phyloP scores from a whole-genome alignment of 768 basidiomycete genomes.

The Lanmaoa rubissima region DNA sequence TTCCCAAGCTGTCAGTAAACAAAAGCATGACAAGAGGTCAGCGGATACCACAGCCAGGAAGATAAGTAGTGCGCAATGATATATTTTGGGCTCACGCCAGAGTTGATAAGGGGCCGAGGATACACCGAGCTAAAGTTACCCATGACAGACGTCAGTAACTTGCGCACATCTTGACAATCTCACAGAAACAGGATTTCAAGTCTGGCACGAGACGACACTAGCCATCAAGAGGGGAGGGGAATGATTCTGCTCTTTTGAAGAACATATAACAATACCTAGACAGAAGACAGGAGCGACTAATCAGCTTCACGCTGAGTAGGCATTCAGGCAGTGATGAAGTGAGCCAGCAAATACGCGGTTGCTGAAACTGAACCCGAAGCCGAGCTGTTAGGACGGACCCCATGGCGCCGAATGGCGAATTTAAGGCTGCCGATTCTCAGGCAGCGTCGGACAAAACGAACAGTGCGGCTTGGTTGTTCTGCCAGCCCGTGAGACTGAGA shows the following conservation, averaged over 20 bases:
- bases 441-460: too few relatives aligned
- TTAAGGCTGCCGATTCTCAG: too few relatives aligned
- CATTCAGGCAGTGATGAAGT: too few relatives aligned
- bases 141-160: neutral
- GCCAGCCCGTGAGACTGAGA: too few relatives aligned
- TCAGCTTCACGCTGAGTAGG: too few relatives aligned
- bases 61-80: neutral
- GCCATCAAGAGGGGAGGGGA: neutral
- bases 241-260: neutral
- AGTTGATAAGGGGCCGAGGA: slow-evolving; percentile 1
- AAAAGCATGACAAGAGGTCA: slow-evolving; percentile 9
- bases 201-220: neutral
- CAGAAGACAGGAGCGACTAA: neutral
- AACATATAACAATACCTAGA: too few relatives aligned
- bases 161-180: neutral
- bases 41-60: neutral
- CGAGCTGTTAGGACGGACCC: too few relatives aligned
- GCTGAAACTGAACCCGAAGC: too few relatives aligned
- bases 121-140: slow-evolving; percentile 2
- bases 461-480: too few relatives aligned
- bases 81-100: neutral
- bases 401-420: too few relatives aligned
- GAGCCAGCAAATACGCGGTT: too few relatives aligned
- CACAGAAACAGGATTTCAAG: neutral
- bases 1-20: slow-evolving; percentile 5